These are phyloP conservation scores for Alternaria sp. DNA, from an alignment of 2,329 filamentous ascomycete species.

Conservation along the genomic window DNA sequence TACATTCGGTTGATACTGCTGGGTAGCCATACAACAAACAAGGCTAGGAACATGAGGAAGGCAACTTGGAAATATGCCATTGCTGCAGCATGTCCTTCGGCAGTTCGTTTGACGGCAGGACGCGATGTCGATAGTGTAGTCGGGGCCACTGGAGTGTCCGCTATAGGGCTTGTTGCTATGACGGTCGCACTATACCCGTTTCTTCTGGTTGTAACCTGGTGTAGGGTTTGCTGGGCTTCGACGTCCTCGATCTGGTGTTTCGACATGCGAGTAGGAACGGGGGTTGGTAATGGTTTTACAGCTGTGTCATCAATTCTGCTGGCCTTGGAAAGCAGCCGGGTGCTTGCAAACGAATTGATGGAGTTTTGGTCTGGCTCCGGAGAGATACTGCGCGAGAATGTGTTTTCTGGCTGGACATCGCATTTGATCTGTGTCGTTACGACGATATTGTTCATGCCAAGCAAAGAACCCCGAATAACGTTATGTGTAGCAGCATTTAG, in stretches of 20 bases:
- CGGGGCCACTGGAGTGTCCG: neutral
- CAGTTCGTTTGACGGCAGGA: slow-evolving; percentile 6
- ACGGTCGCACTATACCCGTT: slow-evolving; percentile 22
- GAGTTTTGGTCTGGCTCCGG: slow-evolving; percentile 30
- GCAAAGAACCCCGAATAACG: slow-evolving; percentile 57
- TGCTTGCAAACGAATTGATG: slow-evolving; percentile 45
- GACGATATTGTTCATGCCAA: slow-evolving; percentile 53
- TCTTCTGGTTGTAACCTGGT: neutral
- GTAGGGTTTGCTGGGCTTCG: slow-evolving; percentile 10
- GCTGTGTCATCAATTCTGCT: neutral
- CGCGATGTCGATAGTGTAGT: slow-evolving; percentile 4
- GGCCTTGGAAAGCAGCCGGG: slow-evolving; percentile 18
- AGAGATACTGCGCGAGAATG: slow-evolving; percentile 13
- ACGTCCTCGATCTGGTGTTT: slow-evolving; percentile 2
- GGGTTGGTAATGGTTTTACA: neutral
- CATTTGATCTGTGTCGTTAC: slow-evolving; percentile 70
- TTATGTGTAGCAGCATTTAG: slow-evolving; percentile 7
- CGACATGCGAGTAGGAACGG: neutral
- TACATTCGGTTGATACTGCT: slow-evolving; percentile 74
- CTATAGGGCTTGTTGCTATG: slow-evolving; percentile 13
- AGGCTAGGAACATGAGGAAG: slow-evolving; percentile 74
- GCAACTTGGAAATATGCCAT: slow-evolving; percentile 76
- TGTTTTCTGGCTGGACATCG: slow-evolving; percentile 59
- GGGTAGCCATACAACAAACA: slow-evolving; percentile 78
- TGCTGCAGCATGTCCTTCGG: slow-evolving; percentile 60